phyloP scores from a whole-genome alignment of 176 grass and related monocot genomes.

The Alopecurus myosuroides region DNA sequence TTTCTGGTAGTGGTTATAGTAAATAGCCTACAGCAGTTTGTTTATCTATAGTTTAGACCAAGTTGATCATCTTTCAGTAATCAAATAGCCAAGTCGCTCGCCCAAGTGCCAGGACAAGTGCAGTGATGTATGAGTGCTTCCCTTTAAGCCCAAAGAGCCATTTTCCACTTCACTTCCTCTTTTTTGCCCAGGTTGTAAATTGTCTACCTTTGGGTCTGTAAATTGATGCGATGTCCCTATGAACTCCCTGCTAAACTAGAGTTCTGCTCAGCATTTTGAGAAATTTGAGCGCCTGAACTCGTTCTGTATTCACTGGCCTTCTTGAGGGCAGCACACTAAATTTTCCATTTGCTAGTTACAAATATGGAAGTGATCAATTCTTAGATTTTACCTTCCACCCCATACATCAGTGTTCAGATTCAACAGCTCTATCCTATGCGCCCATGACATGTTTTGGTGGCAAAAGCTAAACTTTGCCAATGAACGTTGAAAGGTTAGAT shows the following conservation, averaged over 20 bases:
- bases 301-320: neutral
- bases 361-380: neutral
- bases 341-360: neutral
- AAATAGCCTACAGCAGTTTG: too few species aligned
- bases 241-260: conserved; percentile 17
- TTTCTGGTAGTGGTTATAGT: too few species aligned
- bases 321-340: neutral
- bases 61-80: too few species aligned
- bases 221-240: conserved; percentile 36
- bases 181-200: conserved; percentile 50
- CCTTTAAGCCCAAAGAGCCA: conserved; percentile 42
- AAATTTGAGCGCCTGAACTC: conserved; percentile 26
- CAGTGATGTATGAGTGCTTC: conserved; percentile 63
- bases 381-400: neutral
- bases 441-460: neutral
- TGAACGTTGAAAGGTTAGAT: neutral
- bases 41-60: too few species aligned
- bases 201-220: conserved; percentile 40
- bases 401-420: neutral
- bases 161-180: conserved; percentile 14
- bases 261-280: conserved; percentile 21
- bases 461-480: neutral
- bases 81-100: too few species aligned
- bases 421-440: neutral
- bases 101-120: too few species aligned